phyloP scores from a whole-genome alignment of 306 rosid species.

The Coriaria nepalensis region DNA sequence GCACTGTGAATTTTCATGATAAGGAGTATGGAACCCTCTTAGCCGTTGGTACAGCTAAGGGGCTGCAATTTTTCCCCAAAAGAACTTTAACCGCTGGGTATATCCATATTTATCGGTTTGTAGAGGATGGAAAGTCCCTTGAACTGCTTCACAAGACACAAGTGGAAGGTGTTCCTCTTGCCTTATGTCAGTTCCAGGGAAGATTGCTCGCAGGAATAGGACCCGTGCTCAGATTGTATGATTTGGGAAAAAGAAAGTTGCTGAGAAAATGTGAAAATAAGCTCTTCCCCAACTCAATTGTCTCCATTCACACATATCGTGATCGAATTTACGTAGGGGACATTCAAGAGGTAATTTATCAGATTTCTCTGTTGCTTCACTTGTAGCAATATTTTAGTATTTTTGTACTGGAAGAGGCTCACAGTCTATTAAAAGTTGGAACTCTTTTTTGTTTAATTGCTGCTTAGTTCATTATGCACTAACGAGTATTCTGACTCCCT shows the following conservation, averaged over 20 bases:
- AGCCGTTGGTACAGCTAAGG: conserved; percentile 96
- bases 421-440: too few species aligned
- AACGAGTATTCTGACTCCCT: conserved; percentile 11
- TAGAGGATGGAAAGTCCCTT: conserved; percentile 84
- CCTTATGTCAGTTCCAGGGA: conserved; percentile 90
- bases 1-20: conserved; percentile 89
- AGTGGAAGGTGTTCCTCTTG: conserved; percentile 94
- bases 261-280: conserved; percentile 93
- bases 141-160: conserved; percentile 93
- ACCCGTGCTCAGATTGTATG: conserved; percentile 71
- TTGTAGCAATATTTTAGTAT: neutral
- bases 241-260: conserved; percentile 78
- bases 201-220: conserved; percentile 95
- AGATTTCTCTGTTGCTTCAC: conserved; percentile 6
- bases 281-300: conserved; percentile 72
- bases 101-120: conserved; percentile 82
- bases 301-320: conserved; percentile 76
- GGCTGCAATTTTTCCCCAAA: conserved; percentile 79
- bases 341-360: conserved; percentile 72
- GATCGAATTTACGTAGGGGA: conserved; percentile 93
- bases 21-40: conserved; percentile 89
- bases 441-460: neutral
- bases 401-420: too few species aligned
- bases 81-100: conserved; percentile 52
- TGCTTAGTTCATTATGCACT: conserved; percentile 12